phyloP scores from a whole-genome alignment of 164 flowering plant genomes.

The Protea cynaroides region DNA sequence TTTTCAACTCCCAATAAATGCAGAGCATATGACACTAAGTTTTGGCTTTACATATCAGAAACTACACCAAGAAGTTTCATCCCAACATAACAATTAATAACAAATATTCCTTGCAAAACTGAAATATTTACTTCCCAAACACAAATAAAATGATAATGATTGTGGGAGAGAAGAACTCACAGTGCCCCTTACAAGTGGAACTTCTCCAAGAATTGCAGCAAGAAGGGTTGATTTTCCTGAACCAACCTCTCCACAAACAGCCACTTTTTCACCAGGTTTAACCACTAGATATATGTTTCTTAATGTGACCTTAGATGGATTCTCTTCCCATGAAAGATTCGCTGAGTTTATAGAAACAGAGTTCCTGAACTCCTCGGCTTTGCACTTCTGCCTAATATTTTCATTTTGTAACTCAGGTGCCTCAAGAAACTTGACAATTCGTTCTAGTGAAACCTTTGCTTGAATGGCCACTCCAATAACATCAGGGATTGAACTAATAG shows the following conservation, averaged over 20 bases:
- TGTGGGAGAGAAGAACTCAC: constrained; percentile 28
- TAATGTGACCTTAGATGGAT: constrained; percentile 29
- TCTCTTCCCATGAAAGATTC: constrained; percentile 48
- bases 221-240: constrained; percentile 70
- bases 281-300: constrained; percentile 41
- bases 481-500: constrained; percentile 55
- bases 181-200: constrained; percentile 37
- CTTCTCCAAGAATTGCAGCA: constrained; percentile 62
- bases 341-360: constrained; percentile 28
- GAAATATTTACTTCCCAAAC: background rate
- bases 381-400: constrained; percentile 10
- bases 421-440: constrained; percentile 49
- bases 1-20: too few relatives aligned
- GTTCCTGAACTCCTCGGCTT: constrained; percentile 7
- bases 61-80: background rate
- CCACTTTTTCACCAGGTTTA: constrained; percentile 44
- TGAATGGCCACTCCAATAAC: constrained; percentile 41
- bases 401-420: constrained; percentile 50
- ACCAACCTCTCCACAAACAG: constrained; percentile 71
- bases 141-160: background rate
- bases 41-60: too few relatives aligned
- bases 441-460: constrained; percentile 50
- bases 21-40: too few relatives aligned
- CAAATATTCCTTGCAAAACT: background rate
- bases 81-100: too few relatives aligned